Evolutionary conservation across 305 asterid genomes (phyloP), one percentile per base, ranked within the genome.

Genomic region (Petunia hybrid): DNA sequence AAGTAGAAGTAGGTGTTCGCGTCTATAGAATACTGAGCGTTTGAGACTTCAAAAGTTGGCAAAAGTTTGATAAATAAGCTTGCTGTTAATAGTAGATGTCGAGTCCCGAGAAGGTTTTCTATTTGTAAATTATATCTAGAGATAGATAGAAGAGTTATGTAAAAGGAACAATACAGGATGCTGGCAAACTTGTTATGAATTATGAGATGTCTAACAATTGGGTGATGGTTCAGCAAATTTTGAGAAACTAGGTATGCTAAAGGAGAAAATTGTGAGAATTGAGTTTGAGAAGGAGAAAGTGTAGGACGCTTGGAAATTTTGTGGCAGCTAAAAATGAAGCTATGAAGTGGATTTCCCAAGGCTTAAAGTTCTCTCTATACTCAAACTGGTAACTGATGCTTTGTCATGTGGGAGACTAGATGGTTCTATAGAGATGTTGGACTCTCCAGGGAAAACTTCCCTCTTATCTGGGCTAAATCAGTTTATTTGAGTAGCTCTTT

Each of bases 31-130:
- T 14, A 45, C 43, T 31, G 61, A 22, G 43, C 8, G 31, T 45
- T 70, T 70, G 77, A 70, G 61, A 42, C 77, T 70, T 70, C 42
- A 70, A 70, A 70, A 31, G 35, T 70, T 45, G 59, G 9, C 22
- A 16, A 45, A 45, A 70, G 77, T 45, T 70, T 70, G 60, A 70
- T 31, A 31, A 70, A 45, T 70, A 46, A 70, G 61, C n/a, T 46
- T 31, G 22, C 10, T 48, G 22, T 31, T 46, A 59, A 70, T 10
- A 42, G 77, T 46, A 46, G 61, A 46, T 70, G 55, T 70, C 7
- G 77, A 45, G 42, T 70, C 10, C 42, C 5, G 10, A 1, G 77
- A 10, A 70, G 43, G 60, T 38, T 46, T 70, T 46, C 77, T 70
- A 46, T 70, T 46, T 70, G 16, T 45, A 22, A 0, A 22, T 22